A percentile compares a stretch with the other conserved stretches of the same genome.
phyloP scores from a whole-genome alignment of 257 asterid species.

The Forsythia suspensa region DNA sequence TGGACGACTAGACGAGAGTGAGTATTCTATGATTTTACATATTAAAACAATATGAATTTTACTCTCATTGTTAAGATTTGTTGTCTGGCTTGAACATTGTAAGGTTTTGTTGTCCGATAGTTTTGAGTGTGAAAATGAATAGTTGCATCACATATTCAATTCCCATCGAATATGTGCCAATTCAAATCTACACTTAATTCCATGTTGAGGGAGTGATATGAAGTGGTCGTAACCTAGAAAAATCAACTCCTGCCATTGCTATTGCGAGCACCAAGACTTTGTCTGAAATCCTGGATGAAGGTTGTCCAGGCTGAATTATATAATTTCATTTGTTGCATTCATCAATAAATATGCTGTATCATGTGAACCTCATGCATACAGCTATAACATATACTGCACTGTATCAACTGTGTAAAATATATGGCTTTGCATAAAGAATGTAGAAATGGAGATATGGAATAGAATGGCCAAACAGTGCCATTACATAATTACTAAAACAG shows the following conservation, averaged over 20 bases:
- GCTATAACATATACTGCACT: not conserved
- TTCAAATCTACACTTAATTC: not conserved
- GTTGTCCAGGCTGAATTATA: not conserved
- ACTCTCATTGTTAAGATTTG: not conserved
- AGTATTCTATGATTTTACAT: conserved; percentile 33
- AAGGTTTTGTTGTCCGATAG: not conserved
- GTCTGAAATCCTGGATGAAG: not conserved
- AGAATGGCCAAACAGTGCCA: no score
- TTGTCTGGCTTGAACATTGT: not conserved
- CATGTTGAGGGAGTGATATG: not conserved
- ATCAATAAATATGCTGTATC: not conserved
- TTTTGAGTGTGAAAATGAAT: not conserved
- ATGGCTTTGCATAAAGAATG: no score
- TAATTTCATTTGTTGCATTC: not conserved
- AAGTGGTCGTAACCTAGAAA: not conserved
- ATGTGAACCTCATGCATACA: not conserved
- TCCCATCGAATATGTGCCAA: not conserved
- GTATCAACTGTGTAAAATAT: no score
- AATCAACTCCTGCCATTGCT: not conserved
- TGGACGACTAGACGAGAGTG: conserved; percentile 67
- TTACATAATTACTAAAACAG: no score
- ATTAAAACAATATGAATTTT: not conserved
- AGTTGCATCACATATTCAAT: not conserved
- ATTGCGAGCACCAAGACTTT: not conserved
- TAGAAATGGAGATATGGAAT: no score